These are phyloP conservation scores for Cicer yamashitae DNA, from an alignment of 306 rosid species.

Conservation along the genomic window DNA sequence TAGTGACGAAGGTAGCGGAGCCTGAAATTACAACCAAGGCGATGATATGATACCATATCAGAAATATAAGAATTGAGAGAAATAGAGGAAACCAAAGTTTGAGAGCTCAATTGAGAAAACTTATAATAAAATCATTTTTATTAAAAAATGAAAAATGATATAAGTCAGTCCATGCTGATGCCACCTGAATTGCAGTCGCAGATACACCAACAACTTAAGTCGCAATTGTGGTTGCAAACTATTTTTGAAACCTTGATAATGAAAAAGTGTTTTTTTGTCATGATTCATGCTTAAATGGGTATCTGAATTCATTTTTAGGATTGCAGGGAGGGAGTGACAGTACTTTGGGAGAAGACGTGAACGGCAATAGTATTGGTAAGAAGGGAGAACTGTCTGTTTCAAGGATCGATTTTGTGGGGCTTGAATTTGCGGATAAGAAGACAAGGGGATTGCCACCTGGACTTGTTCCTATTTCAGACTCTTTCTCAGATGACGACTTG, in stretches of 20 bases:
- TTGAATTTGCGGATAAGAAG: slow-evolving; percentile 75
- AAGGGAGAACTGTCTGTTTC: slow-evolving; percentile 72
- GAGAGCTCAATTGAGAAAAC: too few relatives aligned
- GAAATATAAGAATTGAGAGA: too few relatives aligned
- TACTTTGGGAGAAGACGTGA: slow-evolving; percentile 36
- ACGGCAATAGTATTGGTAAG: slow-evolving; percentile 49
- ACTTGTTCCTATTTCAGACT: slow-evolving; percentile 72
- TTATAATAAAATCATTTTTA: too few relatives aligned
- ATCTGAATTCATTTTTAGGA: slow-evolving; percentile 54
- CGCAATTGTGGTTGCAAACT: background rate
- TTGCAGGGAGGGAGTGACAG: slow-evolving; percentile 40
- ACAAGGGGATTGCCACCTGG: slow-evolving; percentile 80
- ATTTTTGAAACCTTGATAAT: background rate
- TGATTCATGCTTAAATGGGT: slow-evolving; percentile 45
- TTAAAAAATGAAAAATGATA: too few relatives aligned
- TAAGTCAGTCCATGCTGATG: too few relatives aligned
- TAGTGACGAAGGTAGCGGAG: too few relatives aligned
- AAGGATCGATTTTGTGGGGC: slow-evolving; percentile 82
- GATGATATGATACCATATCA: too few relatives aligned
- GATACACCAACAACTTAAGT: background rate
- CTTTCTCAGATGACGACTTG: slow-evolving; percentile 57
- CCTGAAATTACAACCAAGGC: too few relatives aligned
- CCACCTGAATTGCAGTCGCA: background rate
- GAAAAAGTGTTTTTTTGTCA: slow-evolving; percentile 1
- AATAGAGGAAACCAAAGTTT: too few relatives aligned